Conservation (phyloP, 140 eudicot species). For the Cichorium intybus region DNA sequence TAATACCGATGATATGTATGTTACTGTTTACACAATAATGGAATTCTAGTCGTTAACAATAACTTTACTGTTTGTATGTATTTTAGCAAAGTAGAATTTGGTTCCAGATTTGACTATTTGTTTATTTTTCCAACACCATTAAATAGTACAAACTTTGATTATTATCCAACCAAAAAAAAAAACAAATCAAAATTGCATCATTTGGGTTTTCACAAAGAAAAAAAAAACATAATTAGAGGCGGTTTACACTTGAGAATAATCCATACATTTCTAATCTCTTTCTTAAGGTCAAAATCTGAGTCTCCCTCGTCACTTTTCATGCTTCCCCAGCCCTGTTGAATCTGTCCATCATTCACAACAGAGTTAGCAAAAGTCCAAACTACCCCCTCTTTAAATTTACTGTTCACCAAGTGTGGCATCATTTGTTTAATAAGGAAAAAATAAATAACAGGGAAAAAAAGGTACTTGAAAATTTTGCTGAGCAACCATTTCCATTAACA, state of each 20-base stretch:
- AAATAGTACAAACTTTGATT: constrained; percentile 17
- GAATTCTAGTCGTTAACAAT: too few species aligned
- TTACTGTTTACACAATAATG: too few species aligned
- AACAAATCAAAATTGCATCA: constrained; percentile 40
- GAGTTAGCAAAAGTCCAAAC: not conserved
- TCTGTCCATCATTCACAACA: constrained; percentile 19
- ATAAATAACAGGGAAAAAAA: not conserved
- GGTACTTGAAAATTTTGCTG: constrained; percentile 49
- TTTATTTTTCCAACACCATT: not conserved
- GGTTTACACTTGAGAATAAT: constrained; percentile 29
- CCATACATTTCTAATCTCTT: constrained; percentile 38
- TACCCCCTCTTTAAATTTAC: not conserved
- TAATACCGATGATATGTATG: too few species aligned
- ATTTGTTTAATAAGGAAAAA: too few species aligned
- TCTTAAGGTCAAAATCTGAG: constrained; percentile 35
- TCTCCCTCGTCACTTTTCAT: constrained; percentile 28
- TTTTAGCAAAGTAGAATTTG: not conserved
- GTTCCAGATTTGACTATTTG: not conserved
- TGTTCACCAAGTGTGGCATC: too few species aligned
- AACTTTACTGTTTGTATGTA: not conserved
- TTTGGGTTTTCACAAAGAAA: constrained; percentile 5
- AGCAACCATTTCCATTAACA: constrained; percentile 50
- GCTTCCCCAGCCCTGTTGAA: constrained; percentile 37
- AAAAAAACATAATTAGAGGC: constrained; percentile 14
- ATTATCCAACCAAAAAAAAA: constrained; percentile 32